Percentiles rank a stretch among this genome's conserved stretches.
These are phyloP conservation scores for Bullera alba DNA, from an alignment of 768 basidiomycete species.

Conservation along the genomic window DNA sequence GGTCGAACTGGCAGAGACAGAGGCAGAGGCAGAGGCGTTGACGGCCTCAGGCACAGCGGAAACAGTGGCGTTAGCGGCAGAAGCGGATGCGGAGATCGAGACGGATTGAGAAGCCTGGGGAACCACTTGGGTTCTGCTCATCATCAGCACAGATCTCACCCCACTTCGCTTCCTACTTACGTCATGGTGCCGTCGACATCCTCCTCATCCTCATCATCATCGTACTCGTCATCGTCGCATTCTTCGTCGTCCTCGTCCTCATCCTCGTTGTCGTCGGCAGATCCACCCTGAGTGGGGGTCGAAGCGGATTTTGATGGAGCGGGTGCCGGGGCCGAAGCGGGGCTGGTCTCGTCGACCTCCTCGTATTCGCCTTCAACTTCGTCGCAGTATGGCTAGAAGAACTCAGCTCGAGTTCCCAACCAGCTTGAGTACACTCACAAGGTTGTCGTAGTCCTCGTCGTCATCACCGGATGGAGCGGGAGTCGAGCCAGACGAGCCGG, in stretches of 20 bases:
- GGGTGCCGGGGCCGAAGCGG: slow-evolving; percentile 2
- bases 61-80: not conserved
- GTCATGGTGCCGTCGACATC: too few species aligned
- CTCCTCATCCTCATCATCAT: not conserved
- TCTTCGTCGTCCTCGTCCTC: not conserved
- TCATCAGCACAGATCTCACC: too few species aligned
- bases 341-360: not conserved
- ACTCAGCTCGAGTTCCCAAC: not conserved
- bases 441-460: slow-evolving; percentile 9
- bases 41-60: not conserved
- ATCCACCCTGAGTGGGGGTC: too few species aligned
- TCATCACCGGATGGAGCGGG: slow-evolving; percentile 8
- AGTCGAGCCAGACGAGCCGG: not conserved
- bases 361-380: slow-evolving; percentile 6
- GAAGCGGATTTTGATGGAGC: too few species aligned
- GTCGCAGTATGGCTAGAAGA: slow-evolving; percentile 9
- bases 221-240: not conserved
- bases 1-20: not conserved
- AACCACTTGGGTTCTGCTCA: too few species aligned
- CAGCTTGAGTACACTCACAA: not conserved
- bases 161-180: too few species aligned
- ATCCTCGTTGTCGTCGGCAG: too few species aligned
- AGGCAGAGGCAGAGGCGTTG: not conserved
- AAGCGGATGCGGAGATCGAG: slow-evolving; percentile 1
- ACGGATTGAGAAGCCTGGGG: not conserved